Conservation (phyloP, 306 rosid genomes). For the Ziziphus jujuba region DNA sequence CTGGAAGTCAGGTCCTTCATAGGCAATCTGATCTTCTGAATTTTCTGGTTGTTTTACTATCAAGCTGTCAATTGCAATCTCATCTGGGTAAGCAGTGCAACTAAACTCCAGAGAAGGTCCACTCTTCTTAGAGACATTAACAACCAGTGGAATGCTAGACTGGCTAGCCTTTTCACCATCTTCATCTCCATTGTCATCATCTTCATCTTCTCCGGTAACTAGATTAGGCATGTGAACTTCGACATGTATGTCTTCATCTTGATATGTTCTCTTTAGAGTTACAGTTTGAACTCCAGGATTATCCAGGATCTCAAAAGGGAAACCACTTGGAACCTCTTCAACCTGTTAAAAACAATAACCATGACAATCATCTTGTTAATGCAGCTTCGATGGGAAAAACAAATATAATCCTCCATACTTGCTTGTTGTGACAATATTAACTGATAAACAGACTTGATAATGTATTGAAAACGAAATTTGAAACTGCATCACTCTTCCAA, state of each 20-base stretch:
- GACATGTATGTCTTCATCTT: constrained; percentile 72
- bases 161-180: constrained; percentile 47
- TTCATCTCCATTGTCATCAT: constrained; percentile 29
- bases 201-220: constrained; percentile 56
- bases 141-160: constrained; percentile 68
- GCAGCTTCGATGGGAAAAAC: not conserved
- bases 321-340: constrained; percentile 55
- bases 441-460: too few relatives aligned
- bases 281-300: constrained; percentile 56
- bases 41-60: constrained; percentile 59
- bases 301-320: constrained; percentile 76
- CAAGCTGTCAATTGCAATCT: constrained; percentile 71
- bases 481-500: too few relatives aligned
- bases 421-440: too few relatives aligned
- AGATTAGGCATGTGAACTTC: constrained; percentile 92
- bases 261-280: constrained; percentile 66
- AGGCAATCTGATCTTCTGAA: constrained; percentile 67
- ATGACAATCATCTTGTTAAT: not conserved
- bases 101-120: constrained; percentile 67
- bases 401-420: too few relatives aligned
- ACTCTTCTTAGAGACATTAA: constrained; percentile 62
- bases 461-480: too few relatives aligned
- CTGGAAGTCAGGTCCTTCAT: constrained; percentile 93
- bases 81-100: constrained; percentile 72
- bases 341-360: constrained; percentile 38